Evolutionary conservation across 106 monocot species (phyloP), one percentile per base, ranked within the genome.

Genomic region (Narthecium ossifragum): DNA sequence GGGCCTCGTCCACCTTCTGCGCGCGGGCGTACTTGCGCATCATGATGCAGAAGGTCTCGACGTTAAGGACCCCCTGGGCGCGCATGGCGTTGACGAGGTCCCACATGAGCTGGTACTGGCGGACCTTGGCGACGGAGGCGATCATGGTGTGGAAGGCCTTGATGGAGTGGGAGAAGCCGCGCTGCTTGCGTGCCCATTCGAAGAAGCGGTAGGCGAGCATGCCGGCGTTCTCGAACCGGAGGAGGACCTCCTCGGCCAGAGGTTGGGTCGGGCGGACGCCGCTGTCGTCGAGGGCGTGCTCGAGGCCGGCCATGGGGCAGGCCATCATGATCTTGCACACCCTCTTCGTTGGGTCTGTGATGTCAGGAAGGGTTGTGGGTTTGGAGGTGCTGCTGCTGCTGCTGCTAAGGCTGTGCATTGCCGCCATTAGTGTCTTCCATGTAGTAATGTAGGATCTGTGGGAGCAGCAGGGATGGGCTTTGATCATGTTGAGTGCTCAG

Each of bases 51-150:
- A 98, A 98, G 6, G 96, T 90, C 68, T 98, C 96, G 20, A 86
- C 45, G 50, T 84, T 90, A 45, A 90, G 80, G 33, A 77, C n/a
- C 1, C 73, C 74, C 49, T 62, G 65, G 34, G 66, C 51, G 31
- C 76, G 75, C 96, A 98, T 98, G 56, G 23, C 31, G 40, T 62
- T 51, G 39, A 98, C 79, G 26, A 98, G 62, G 55, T 87, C 84
- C 96, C 96, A 98, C 76, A 98, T 84, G 65, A 98, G 50, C 30
- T 65, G 67, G 68, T 87, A 98, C 75, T 98, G 96, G 17, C 90
- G 50, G 28, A 98, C 77, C 78, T 90, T 90, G 26, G 90, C 96
- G 33, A 98, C 70, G 47, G 96, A 84, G 34, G 39, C 75, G 39
- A 98, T 75, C 54, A 84, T 65, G 73, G 72, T 70, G 55, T 98